Percentiles rank a stretch among this genome's conserved stretches.
phyloP scores from a whole-genome alignment of 768 basidiomycete genomes.

The Suillus discolor region DNA sequence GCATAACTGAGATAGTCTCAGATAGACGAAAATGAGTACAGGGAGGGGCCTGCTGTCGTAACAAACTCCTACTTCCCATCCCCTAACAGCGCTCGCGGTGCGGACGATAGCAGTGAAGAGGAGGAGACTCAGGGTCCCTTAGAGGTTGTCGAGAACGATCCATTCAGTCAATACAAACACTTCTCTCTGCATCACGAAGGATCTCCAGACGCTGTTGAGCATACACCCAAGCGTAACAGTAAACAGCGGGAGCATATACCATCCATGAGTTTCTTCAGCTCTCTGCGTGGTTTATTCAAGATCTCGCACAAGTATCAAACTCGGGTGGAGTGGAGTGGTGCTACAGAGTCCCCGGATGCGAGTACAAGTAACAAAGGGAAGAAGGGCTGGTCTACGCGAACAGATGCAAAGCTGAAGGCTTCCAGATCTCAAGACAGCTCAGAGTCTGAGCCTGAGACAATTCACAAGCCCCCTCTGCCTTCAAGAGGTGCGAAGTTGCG shows the following conservation, averaged over 20 bases:
- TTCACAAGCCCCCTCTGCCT: background rate
- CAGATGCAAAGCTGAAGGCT: slow-evolving; percentile 24
- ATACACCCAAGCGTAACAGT: background rate
- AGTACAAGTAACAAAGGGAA: slow-evolving; percentile 2
- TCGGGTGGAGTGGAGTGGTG: slow-evolving; percentile 15
- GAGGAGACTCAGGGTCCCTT: slow-evolving; percentile 17
- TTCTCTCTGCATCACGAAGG: slow-evolving; percentile 9
- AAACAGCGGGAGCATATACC: slow-evolving; percentile 21
- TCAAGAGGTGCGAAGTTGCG: slow-evolving; percentile 13
- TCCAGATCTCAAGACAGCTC: slow-evolving; percentile 11
- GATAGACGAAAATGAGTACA: slow-evolving; percentile 21
- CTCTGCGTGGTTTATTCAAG: slow-evolving; percentile 28
- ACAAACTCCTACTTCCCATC: slow-evolving; percentile 6
- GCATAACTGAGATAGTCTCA: slow-evolving; percentile 30
- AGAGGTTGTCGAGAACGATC: slow-evolving; percentile 27
- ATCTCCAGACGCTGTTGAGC: background rate
- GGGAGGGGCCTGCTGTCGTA: background rate
- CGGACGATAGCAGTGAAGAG: slow-evolving; percentile 24
- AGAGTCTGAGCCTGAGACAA: slow-evolving; percentile 18
- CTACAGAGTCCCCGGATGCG: background rate
- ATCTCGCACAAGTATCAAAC: slow-evolving; percentile 20
- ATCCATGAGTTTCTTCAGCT: slow-evolving; percentile 28
- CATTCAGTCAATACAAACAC: slow-evolving; percentile 20
- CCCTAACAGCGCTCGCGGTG: background rate
- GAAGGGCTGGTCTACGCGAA: slow-evolving; percentile 31